Conservation (phyloP, 257 asterid species). For the Apocynum venetum region DNA sequence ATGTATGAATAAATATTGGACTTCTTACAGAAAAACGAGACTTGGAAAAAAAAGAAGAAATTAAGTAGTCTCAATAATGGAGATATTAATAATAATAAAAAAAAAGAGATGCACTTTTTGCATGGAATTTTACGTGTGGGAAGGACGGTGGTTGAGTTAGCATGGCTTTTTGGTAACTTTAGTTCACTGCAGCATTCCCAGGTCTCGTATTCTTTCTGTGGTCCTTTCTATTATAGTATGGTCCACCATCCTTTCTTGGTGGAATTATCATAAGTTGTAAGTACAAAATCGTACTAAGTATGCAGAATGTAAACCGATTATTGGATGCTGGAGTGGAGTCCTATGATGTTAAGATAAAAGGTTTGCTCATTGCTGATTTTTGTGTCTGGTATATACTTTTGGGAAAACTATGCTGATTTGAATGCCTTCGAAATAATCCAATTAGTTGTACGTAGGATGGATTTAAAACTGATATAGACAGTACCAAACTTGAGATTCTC, state of each 20-base stretch:
- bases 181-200: neutral
- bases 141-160: neutral
- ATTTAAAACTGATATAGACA: neutral
- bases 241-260: slow-evolving; percentile 17
- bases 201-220: neutral
- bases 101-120: slow-evolving; percentile 5
- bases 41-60: too few species aligned
- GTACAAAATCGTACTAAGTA: slow-evolving; percentile 10
- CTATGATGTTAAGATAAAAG: neutral
- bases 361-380: neutral
- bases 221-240: slow-evolving; percentile 20
- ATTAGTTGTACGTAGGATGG: neutral
- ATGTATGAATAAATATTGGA: too few species aligned
- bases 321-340: neutral
- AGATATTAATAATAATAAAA: neutral
- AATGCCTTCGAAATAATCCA: neutral
- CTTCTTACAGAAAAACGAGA: too few species aligned
- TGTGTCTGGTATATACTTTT: neutral
- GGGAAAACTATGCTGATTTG: neutral
- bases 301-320: slow-evolving; percentile 1
- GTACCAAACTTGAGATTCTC: slow-evolving; percentile 1
- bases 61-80: neutral
- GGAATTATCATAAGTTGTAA: slow-evolving; percentile 3
- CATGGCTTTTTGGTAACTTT: slow-evolving; percentile 1
- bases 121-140: slow-evolving; percentile 2